phyloP scores from a whole-genome alignment of 179 eudicot genomes.

The Carnegiea gigantea region DNA sequence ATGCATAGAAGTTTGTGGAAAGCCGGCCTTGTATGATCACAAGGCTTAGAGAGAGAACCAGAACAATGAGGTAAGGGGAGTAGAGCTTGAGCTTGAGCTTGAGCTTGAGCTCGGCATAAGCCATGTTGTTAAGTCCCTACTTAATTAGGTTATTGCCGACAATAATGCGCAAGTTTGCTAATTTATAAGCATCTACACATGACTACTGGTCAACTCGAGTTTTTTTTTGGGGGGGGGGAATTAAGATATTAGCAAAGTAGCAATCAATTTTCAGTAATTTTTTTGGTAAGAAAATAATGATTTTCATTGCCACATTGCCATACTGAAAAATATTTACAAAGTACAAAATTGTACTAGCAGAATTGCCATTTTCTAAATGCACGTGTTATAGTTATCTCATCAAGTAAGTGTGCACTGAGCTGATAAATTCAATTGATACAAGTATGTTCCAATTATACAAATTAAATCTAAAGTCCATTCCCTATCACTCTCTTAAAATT shows the following conservation, averaged over 20 bases:
- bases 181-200: not conserved
- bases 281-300: too few relatives aligned
- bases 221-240: not conserved
- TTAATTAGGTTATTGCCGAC: not conserved
- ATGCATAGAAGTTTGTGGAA: constrained; percentile 29
- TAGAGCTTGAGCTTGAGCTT: not conserved
- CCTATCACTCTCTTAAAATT: too few relatives aligned
- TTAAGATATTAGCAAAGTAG: not conserved
- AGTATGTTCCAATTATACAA: too few relatives aligned
- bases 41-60: not conserved
- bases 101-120: constrained; percentile 1
- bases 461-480: too few relatives aligned
- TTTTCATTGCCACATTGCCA: too few relatives aligned
- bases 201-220: not conserved
- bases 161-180: not conserved
- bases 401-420: too few relatives aligned
- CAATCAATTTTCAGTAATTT: not conserved
- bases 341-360: too few relatives aligned
- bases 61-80: not conserved
- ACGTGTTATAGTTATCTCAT: too few relatives aligned
- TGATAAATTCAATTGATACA: too few relatives aligned
- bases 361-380: too few relatives aligned
- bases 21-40: constrained; percentile 12
- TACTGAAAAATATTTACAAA: too few relatives aligned
- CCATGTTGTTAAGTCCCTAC: not conserved